A percentile compares a stretch with the other conserved stretches of the same genome.
These are phyloP conservation scores for Calocybe indica DNA, from an alignment of 768 basidiomycete species.

Conservation along the genomic window DNA sequence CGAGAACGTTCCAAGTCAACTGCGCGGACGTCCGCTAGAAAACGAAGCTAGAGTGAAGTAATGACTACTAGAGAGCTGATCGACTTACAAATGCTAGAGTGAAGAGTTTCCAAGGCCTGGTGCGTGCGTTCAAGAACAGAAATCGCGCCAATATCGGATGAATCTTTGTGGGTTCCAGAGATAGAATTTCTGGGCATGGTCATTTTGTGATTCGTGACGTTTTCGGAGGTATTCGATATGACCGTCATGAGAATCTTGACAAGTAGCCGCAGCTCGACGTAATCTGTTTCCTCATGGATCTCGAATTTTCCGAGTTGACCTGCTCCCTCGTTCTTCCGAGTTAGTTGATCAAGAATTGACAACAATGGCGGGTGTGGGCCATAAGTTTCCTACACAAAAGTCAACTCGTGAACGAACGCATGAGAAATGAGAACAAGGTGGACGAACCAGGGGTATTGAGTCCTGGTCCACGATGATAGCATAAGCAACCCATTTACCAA, in stretches of 20 bases:
- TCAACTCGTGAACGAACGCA: constrained; percentile 7
- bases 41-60: background rate
- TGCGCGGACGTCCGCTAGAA: constrained; percentile 64
- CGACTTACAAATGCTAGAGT: constrained; percentile 56
- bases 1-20: constrained; percentile 73
- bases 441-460: constrained; percentile 17
- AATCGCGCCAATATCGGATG: no score
- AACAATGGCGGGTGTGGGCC: constrained; percentile 43
- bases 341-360: constrained; percentile 45
- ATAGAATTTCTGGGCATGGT: no score
- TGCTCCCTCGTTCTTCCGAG: constrained; percentile 12
- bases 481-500: constrained; percentile 56
- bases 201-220: constrained; percentile 29
- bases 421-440: background rate
- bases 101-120: constrained; percentile 42
- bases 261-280: constrained; percentile 50
- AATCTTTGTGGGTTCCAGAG: no score
- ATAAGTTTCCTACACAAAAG: constrained; percentile 30
- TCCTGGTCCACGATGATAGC: constrained; percentile 31
- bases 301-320: constrained; percentile 42
- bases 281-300: constrained; percentile 51
- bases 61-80: background rate
- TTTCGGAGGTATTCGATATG: constrained; percentile 51
- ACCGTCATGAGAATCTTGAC: constrained; percentile 54
- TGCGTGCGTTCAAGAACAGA: constrained; percentile 43